Evolutionary conservation across 345 rosid species (phyloP).

Genomic region (Eucalyptus sp.): DNA sequence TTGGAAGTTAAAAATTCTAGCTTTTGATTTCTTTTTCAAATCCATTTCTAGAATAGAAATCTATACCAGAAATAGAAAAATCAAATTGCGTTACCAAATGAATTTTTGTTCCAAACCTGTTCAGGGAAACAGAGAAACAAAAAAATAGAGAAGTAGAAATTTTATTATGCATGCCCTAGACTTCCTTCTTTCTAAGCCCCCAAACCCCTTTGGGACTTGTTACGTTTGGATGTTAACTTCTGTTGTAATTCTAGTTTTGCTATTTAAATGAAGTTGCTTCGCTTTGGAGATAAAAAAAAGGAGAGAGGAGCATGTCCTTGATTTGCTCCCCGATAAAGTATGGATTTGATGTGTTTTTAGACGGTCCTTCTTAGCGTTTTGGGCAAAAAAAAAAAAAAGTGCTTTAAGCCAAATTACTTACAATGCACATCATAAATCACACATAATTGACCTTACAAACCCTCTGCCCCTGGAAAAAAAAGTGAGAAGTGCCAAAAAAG

Average conservation of each 20-base stretch:
- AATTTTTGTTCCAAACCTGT: too few species aligned
- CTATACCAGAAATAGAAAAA: too few species aligned
- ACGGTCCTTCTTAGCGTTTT: background rate
- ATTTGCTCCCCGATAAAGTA: background rate
- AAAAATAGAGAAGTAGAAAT: too few species aligned
- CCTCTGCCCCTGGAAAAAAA: background rate
- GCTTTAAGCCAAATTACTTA: background rate
- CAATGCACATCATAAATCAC: background rate
- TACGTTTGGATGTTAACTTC: background rate
- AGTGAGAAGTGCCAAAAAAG: too few species aligned
- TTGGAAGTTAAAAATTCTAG: too few species aligned
- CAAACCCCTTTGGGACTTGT: background rate
- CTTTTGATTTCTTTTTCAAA: too few species aligned
- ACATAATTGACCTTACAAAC: background rate
- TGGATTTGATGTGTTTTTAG: background rate
- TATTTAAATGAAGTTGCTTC: background rate
- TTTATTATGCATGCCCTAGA: too few species aligned
- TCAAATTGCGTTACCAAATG: too few species aligned
- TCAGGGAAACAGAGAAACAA: background rate
- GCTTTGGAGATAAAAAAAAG: accelerated
- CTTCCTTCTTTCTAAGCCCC: background rate
- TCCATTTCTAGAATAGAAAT: too few species aligned
- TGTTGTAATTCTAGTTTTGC: background rate
- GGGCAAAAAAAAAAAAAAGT: background rate
- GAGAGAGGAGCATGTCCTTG: background rate